Percentiles rank a stretch among this genome's conserved stretches.
Conservation (phyloP, 2,329 filamentous ascomycete species). For the Teratosphaeria nubilosa region DNA sequence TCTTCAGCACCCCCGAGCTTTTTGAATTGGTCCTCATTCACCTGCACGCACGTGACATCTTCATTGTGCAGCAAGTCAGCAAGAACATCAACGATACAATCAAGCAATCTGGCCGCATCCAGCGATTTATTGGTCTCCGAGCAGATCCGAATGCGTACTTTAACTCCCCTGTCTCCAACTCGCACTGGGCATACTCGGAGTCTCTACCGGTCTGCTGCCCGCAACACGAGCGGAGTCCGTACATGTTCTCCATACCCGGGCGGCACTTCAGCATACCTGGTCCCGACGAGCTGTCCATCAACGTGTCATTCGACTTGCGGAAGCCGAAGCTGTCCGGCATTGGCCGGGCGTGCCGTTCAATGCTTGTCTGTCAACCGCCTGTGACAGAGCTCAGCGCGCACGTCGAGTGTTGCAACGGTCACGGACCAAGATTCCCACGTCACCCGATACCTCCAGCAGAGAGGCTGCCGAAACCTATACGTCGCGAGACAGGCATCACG, state of each 20-base stretch:
- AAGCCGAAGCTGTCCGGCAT: background rate
- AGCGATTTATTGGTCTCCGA: background rate
- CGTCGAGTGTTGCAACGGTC: background rate
- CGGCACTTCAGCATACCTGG: background rate
- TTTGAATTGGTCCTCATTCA: background rate
- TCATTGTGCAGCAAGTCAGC: background rate
- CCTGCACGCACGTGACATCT: background rate
- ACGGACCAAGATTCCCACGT: background rate
- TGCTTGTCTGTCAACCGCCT: background rate
- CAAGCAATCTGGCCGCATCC: background rate
- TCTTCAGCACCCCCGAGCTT: background rate
- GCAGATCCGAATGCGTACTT: background rate
- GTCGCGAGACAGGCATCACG: background rate
- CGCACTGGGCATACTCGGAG: background rate
- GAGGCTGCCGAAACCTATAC: background rate
- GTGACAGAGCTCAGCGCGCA: background rate
- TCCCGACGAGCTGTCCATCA: background rate
- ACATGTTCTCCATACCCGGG: background rate
- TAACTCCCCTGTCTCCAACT: background rate
- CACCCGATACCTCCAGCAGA: background rate
- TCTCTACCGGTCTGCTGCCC: background rate
- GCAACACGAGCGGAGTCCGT: background rate
- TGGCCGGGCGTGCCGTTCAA: background rate
- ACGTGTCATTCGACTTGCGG: background rate
- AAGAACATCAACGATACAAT: background rate